Evolutionary conservation across 169 alveolate genomes (phyloP), one percentile per base, ranked within the genome.

Genomic region (Plasmodium blacklocki): DNA sequence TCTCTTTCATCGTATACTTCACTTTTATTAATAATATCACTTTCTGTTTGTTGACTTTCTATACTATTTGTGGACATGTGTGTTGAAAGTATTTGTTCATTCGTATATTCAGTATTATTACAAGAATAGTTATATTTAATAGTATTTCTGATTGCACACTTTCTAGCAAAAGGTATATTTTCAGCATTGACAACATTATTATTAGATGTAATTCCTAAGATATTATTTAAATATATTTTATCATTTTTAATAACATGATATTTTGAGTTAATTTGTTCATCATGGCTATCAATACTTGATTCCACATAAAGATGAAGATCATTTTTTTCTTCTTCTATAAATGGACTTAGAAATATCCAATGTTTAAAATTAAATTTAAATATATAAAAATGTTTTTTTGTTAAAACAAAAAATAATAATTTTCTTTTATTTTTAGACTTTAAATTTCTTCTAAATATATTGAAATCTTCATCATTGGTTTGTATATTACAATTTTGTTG

Each of bases 281-380:
- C 92, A 14, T 63, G 71, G 71, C 92, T 85, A 54, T 71, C 86
- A 59, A 23, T 26, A 18, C 67, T 58, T 8, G 92, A 85, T 64
- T 85, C 92, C 5, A 85, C 87, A 45, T 71, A 85, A 63, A 85
- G 71, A 19, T 59, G 64, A 43, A 85, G 70, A 43, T 85, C 92
- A 58, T 85, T 66, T 64, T 85, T 85, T 71, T 85, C 92, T 59
- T 71, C 92, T 47, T 85, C 88, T 23, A 72, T 29, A 47, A 85
- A 85, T 59, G 92, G 92, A 62, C 87, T 85, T 72, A 85, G 39
- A 71, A 73, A 85, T 56, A 85, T 56, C 92, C 92, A 85, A 3
- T 85, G 43, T 26, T 71, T 85, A 85, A 71, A 85, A 70, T 72
- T 56, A 7, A 58, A 14, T 85, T 71, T 85, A 39, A 85, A 85